Evolutionary conservation across 148 eudicot species (phyloP).

Genomic region (Silene uniflora): DNA sequence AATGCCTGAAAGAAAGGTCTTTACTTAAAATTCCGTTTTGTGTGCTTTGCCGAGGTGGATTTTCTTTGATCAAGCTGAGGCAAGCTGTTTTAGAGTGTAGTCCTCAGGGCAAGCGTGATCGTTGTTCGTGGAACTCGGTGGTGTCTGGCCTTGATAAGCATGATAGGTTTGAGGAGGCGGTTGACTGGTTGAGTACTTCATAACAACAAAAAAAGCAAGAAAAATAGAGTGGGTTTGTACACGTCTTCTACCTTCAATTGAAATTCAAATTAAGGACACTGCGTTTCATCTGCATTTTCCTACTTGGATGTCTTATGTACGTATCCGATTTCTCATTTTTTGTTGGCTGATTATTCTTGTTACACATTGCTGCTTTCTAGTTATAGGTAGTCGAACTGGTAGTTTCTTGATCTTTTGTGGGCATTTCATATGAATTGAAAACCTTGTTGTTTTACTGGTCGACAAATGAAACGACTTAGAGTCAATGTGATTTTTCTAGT

Average conservation of each 20-base stretch:
- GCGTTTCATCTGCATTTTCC: not conserved
- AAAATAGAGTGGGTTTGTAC: too few species aligned
- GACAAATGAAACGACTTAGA: not conserved
- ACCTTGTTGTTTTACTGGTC: not conserved
- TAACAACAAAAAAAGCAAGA: too few species aligned
- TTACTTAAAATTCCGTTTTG: conserved; percentile 52
- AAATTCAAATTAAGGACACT: not conserved
- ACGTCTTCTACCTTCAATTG: not conserved
- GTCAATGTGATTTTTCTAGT: not conserved
- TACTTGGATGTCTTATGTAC: not conserved
- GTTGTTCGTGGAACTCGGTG: conserved; percentile 77
- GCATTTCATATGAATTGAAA: not conserved
- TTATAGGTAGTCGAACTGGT: not conserved
- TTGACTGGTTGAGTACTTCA: too few species aligned
- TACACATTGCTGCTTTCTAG: not conserved
- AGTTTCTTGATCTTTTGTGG: not conserved
- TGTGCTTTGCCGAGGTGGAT: conserved; percentile 28
- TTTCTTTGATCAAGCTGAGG: conserved; percentile 39
- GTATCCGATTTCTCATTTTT: not conserved
- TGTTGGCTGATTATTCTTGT: not conserved
- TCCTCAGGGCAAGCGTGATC: conserved; percentile 62
- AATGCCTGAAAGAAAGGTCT: conserved; percentile 57
- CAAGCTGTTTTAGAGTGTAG: conserved; percentile 33
- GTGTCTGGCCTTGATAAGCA: conserved; percentile 56
- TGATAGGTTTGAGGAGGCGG: conserved; percentile 35